Conservation (phyloP, 331 rosid species). For the Arachis monticola region DNA sequence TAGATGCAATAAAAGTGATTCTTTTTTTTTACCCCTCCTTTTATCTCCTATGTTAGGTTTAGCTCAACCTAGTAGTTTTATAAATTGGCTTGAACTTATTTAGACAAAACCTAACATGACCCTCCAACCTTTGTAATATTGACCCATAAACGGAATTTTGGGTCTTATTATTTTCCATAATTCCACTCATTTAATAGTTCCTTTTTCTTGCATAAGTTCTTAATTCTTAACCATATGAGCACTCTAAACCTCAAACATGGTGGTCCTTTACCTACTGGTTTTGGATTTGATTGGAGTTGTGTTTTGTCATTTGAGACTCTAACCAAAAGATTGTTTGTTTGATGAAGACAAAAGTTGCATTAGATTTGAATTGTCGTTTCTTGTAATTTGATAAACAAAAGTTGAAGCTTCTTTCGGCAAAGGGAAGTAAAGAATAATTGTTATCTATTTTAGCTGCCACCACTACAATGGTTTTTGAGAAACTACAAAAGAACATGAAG, state of each 20-base stretch:
- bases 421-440: no score
- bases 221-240: neutral
- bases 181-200: neutral
- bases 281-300: no score
- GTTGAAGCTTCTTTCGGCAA: no score
- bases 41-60: neutral
- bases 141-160: neutral
- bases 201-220: neutral
- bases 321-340: no score
- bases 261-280: no score
- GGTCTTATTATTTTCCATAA: neutral
- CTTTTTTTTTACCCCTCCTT: neutral
- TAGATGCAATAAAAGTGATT: constrained; percentile 38
- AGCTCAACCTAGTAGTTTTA: neutral
- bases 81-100: neutral
- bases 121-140: neutral
- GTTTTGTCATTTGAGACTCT: no score
- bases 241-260: neutral
- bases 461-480: no score
- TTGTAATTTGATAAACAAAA: no score
- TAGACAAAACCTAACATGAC: neutral
- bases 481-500: no score
- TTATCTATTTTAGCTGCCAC: no score
- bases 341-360: no score
- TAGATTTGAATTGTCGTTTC: no score